Conservation (phyloP, 108 stramenopile species). For the Cyclotella cryptica region DNA sequence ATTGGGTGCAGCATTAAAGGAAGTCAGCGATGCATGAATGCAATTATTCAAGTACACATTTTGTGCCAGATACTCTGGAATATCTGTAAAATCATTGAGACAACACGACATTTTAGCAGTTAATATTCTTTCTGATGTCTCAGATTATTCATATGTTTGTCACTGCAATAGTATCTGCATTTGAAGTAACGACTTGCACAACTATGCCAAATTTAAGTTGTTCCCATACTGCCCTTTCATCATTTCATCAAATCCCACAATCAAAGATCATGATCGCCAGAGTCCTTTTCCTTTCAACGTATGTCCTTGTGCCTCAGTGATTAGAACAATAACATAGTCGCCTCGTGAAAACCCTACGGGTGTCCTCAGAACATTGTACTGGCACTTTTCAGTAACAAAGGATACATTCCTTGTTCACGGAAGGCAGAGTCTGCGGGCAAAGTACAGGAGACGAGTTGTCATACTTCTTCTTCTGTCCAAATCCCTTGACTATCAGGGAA, state of each 20-base stretch:
- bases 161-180: not conserved
- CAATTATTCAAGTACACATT: too few species aligned
- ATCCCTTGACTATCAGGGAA: slow-evolving; percentile 51
- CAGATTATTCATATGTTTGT: not conserved
- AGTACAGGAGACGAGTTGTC: not conserved
- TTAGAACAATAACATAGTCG: slow-evolving; percentile 82
- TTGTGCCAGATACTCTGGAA: not conserved
- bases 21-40: not conserved
- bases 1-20: slow-evolving; percentile 55
- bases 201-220: not conserved
- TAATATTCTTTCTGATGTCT: too few species aligned
- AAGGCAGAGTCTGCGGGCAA: not conserved
- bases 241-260: slow-evolving; percentile 41
- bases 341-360: slow-evolving; percentile 60
- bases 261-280: slow-evolving; percentile 75
- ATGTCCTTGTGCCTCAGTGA: slow-evolving; percentile 82
- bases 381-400: not conserved
- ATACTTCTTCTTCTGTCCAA: slow-evolving; percentile 47
- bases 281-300: slow-evolving; percentile 74
- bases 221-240: slow-evolving; percentile 2
- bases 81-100: not conserved
- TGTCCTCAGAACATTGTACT: slow-evolving; percentile 17
- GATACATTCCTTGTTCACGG: slow-evolving; percentile 1
- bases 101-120: too few species aligned
- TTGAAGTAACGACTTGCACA: not conserved